phyloP scores from a whole-genome alignment of 768 basidiomycete genomes.

The Termitomyces sp. region DNA sequence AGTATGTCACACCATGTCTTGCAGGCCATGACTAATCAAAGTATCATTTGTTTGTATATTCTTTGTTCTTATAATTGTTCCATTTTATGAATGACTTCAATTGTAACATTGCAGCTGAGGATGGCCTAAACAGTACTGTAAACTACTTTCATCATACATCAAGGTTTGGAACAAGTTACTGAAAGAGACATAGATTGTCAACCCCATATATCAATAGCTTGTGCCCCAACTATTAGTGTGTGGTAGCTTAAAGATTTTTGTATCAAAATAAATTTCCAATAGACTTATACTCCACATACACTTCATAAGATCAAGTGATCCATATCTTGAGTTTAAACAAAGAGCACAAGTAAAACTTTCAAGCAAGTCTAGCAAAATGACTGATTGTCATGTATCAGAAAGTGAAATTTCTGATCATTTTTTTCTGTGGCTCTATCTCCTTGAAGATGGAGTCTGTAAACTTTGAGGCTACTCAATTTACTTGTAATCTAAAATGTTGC shows the following conservation, averaged over 20 bases:
- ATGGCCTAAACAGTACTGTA: constrained; percentile 44
- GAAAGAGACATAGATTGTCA: constrained; percentile 10
- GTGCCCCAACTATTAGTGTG: constrained; percentile 32
- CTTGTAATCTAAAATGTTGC: too few species aligned
- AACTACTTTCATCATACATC: constrained; percentile 3
- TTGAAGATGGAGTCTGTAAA: too few species aligned
- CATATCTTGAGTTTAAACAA: too few species aligned
- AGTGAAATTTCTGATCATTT: too few species aligned
- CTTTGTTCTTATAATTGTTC: not conserved
- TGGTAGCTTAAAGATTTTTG: not conserved
- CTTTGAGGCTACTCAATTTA: too few species aligned
- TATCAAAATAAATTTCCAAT: not conserved
- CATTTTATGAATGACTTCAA: not conserved
- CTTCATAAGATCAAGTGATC: too few species aligned
- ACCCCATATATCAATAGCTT: constrained; percentile 38
- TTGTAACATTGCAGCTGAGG: constrained; percentile 28
- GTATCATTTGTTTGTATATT: not conserved
- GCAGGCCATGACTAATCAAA: not conserved
- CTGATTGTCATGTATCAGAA: too few species aligned
- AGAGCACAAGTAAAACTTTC: too few species aligned
- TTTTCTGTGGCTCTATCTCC: too few species aligned
- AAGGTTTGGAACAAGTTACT: not conserved
- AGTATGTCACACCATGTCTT: constrained; percentile 29
- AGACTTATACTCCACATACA: not conserved
- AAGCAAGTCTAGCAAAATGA: too few species aligned